These are phyloP conservation scores for Inonotus hispidus DNA, from an alignment of 1,284 basidiomycete genomes.

Conservation along the genomic window DNA sequence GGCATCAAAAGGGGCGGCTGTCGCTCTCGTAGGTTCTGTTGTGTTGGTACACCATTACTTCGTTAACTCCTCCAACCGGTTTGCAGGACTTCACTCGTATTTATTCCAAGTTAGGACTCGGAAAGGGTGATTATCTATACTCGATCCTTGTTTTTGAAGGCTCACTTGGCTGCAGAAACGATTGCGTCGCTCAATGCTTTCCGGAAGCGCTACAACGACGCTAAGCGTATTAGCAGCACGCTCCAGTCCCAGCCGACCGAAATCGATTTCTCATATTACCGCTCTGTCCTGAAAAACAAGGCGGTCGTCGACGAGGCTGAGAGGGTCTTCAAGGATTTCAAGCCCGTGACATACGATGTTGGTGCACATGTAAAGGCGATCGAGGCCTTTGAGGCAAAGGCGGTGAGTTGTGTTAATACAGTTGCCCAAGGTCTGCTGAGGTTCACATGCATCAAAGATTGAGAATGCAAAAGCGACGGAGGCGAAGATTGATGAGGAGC, in stretches of 20 bases:
- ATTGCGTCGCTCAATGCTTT: constrained; percentile 87
- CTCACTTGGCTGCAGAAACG: constrained; percentile 57
- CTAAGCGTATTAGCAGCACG: constrained; percentile 70
- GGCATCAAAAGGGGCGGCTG: constrained; percentile 78
- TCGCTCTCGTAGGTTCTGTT: constrained; percentile 60
- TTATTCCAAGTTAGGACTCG: constrained; percentile 85
- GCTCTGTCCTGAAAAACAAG: constrained; percentile 88
- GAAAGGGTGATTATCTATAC: constrained; percentile 64
- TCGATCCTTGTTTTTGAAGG: neutral
- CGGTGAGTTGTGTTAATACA: constrained; percentile 53
- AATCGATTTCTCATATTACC: constrained; percentile 90
- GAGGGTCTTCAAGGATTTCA: constrained; percentile 86
- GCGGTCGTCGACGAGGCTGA: constrained; percentile 90
- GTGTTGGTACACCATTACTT: constrained; percentile 19
- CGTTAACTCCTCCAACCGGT: neutral
- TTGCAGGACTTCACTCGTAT: constrained; percentile 87
- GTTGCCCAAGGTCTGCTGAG: constrained; percentile 3
- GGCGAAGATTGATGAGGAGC: constrained; percentile 87
- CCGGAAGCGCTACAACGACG: constrained; percentile 92
- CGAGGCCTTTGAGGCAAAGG: constrained; percentile 95
- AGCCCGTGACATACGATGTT: constrained; percentile 96
- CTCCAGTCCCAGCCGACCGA: constrained; percentile 74
- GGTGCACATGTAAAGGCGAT: constrained; percentile 90
- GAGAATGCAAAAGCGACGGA: constrained; percentile 89
- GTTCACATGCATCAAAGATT: constrained; percentile 47